These are phyloP conservation scores for Penicillium freii DNA, from an alignment of 2,329 filamentous ascomycete species.

Conservation along the genomic window DNA sequence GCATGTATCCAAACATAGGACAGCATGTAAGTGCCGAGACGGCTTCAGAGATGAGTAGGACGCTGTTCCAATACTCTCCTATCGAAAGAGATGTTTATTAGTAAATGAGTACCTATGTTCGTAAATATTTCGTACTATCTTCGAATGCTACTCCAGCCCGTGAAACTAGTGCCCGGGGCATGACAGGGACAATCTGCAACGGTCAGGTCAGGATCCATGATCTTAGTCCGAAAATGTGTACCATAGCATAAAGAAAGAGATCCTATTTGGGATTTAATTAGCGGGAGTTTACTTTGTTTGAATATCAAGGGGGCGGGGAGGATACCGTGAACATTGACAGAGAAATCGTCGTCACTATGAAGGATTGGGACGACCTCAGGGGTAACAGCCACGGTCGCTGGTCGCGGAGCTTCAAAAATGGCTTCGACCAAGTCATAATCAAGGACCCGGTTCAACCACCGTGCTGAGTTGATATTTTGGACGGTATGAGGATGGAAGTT, in stretches of 20 bases:
- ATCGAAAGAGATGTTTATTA: neutral
- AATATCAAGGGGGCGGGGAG: neutral
- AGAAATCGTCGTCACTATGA: constrained; percentile 55
- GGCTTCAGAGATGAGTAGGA: constrained; percentile 19
- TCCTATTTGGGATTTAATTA: constrained; percentile 7
- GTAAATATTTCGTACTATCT: constrained; percentile 9
- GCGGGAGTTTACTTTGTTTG: neutral
- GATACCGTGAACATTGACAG: constrained; percentile 18
- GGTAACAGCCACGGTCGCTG: constrained; percentile 28
- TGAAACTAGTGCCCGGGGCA: constrained; percentile 16
- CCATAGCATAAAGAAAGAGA: constrained; percentile 22
- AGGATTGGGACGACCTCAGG: constrained; percentile 57
- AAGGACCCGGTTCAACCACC: neutral
- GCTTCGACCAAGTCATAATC: constrained; percentile 9
- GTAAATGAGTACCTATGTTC: neutral
- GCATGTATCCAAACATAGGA: constrained; percentile 19
- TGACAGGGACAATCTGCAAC: constrained; percentile 19
- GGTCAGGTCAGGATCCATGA: neutral
- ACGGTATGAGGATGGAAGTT: neutral
- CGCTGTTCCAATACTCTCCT: constrained; percentile 23
- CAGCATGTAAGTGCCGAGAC: constrained; percentile 15
- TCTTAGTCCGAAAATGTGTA: neutral
- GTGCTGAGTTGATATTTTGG: neutral
- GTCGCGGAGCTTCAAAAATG: constrained; percentile 7
- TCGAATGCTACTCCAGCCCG: constrained; percentile 15